Conservation (phyloP, 495 filamentous ascomycete genomes). For the Massariosphaeria phaeospora region DNA sequence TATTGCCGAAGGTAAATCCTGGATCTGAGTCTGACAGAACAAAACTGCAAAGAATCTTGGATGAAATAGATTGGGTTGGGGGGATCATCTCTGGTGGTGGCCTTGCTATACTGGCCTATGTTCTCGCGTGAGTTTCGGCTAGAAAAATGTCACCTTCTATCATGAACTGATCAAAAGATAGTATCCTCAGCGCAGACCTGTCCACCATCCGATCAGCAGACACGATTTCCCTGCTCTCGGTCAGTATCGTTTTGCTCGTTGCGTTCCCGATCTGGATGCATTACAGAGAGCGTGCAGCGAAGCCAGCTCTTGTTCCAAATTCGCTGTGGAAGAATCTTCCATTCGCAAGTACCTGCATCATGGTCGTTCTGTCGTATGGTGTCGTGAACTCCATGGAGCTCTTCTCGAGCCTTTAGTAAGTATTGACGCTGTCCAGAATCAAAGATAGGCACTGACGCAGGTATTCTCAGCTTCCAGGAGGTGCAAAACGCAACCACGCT, state of each 20-base stretch:
- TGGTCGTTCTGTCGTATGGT: conserved; percentile 48
- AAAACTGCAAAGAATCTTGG: neutral
- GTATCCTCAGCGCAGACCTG: conserved; percentile 38
- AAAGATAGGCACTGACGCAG: neutral
- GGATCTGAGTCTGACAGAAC: conserved; percentile 32
- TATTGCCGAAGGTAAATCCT: conserved; percentile 37
- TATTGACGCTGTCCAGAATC: neutral
- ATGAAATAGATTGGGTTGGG: conserved; percentile 51
- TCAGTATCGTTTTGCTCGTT: conserved; percentile 42
- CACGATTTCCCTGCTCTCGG: conserved; percentile 43
- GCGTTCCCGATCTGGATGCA: conserved; percentile 49
- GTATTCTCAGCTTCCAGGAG: conserved; percentile 20
- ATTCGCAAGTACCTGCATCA: conserved; percentile 50
- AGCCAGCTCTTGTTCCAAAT: conserved; percentile 53
- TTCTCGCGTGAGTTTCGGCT: conserved; percentile 27
- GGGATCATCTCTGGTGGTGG: conserved; percentile 42
- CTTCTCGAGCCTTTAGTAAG: conserved; percentile 45
- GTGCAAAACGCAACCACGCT: conserved; percentile 24
- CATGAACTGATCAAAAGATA: no score
- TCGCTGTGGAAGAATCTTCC: conserved; percentile 49
- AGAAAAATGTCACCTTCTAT: neutral
- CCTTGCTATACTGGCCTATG: conserved; percentile 34
- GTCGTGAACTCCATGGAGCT: conserved; percentile 50
- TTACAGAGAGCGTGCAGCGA: conserved; percentile 40
- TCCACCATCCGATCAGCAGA: conserved; percentile 38